phyloP scores from a whole-genome alignment of 148 eudicot genomes.

The Vaccinium vitisidaea region DNA sequence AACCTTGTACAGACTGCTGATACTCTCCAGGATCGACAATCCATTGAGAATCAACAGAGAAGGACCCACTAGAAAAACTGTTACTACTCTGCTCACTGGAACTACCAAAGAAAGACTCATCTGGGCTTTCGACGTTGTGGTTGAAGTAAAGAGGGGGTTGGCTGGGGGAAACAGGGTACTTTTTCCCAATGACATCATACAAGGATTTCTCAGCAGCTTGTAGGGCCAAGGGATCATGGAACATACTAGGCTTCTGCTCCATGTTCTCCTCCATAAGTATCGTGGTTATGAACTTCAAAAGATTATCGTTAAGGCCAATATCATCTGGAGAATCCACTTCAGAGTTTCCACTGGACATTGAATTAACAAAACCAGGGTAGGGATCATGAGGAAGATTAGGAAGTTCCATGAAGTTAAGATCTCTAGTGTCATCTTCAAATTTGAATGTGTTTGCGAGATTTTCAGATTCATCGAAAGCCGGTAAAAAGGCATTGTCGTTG shows the following conservation, averaged over 20 bases:
- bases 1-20: constrained; percentile 30
- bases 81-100: constrained; percentile 39
- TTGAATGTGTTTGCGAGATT: constrained; percentile 5
- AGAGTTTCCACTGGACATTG: neutral
- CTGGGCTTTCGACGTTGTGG: constrained; percentile 41
- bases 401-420: constrained; percentile 23
- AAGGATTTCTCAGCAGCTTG: constrained; percentile 49
- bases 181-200: constrained; percentile 39
- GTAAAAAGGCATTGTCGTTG: neutral
- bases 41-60: constrained; percentile 31
- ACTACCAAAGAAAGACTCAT: constrained; percentile 33
- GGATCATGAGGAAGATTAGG: constrained; percentile 18
- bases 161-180: constrained; percentile 33
- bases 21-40: constrained; percentile 35
- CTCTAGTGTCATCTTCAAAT: constrained; percentile 13
- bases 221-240: constrained; percentile 48
- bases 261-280: constrained; percentile 50
- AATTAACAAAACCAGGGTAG: neutral
- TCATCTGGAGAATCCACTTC: constrained; percentile 31
- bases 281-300: constrained; percentile 38
- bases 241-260: constrained; percentile 50
- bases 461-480: neutral
- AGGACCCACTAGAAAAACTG: constrained; percentile 31
- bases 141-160: constrained; percentile 34
- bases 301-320: constrained; percentile 27